Conservation (phyloP, 2,329 filamentous ascomycete genomes). For the Penicillium sp. region DNA sequence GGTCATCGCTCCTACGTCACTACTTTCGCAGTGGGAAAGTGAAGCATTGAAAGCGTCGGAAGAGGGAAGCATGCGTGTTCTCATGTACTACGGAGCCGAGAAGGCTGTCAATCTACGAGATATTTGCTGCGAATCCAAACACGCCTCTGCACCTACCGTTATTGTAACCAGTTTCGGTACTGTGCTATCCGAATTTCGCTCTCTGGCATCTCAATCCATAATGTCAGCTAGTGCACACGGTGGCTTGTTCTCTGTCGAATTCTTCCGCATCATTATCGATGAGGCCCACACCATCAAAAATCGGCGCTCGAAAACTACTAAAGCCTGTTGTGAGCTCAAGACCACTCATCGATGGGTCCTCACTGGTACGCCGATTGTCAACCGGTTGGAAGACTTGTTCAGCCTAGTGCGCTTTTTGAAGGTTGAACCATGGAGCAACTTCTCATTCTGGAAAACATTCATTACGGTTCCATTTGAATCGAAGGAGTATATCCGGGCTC, state of each 20-base stretch:
- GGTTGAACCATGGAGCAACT: slow-evolving; percentile 97
- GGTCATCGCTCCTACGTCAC: slow-evolving; percentile 94
- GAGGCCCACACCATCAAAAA: slow-evolving; percentile 95
- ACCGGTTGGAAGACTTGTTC: slow-evolving; percentile 91
- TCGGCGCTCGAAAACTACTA: slow-evolving; percentile 86
- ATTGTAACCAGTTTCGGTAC: slow-evolving; percentile 95
- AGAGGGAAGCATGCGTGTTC: slow-evolving; percentile 74
- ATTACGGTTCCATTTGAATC: slow-evolving; percentile 97
- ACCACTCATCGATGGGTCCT: slow-evolving; percentile 88
- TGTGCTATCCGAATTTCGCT: slow-evolving; percentile 83
- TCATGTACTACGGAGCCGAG: slow-evolving; percentile 90
- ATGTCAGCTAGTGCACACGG: slow-evolving; percentile 65
- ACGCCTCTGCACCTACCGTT: slow-evolving; percentile 75
- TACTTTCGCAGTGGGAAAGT: slow-evolving; percentile 95
- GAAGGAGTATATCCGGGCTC: slow-evolving; percentile 85
- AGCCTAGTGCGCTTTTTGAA: slow-evolving; percentile 88
- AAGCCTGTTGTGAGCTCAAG: slow-evolving; percentile 86
- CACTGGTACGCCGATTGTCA: slow-evolving; percentile 95
- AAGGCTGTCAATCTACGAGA: slow-evolving; percentile 76
- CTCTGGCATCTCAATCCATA: slow-evolving; percentile 58
- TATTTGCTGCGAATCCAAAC: slow-evolving; percentile 74
- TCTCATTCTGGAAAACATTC: slow-evolving; percentile 98
- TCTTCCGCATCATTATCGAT: slow-evolving; percentile 92
- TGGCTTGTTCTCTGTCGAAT: slow-evolving; percentile 87
- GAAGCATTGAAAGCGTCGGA: slow-evolving; percentile 90